Evolutionary conservation across 306 rosid genomes (phyloP).

Genomic region (Quercus suber): DNA sequence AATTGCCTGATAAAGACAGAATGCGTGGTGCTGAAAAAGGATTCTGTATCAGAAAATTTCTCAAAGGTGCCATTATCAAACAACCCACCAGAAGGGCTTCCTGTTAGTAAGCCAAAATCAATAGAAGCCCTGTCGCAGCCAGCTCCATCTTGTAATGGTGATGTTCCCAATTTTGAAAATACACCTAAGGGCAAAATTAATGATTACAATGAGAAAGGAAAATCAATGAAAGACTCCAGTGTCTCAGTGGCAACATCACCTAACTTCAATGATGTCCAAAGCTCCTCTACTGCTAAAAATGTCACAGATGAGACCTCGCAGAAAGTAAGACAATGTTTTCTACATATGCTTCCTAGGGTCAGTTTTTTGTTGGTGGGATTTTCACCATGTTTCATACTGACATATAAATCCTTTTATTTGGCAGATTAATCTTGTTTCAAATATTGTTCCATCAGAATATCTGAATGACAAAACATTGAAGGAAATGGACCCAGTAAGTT

Average conservation of each 20-base stretch:
- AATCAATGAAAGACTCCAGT: slow-evolving; percentile 26
- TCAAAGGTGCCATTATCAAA: slow-evolving; percentile 17
- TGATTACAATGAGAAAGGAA: slow-evolving; percentile 19
- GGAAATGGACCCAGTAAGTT: slow-evolving; percentile 8
- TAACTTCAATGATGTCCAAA: slow-evolving; percentile 22
- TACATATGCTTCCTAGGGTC: background rate
- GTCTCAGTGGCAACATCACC: slow-evolving; percentile 20
- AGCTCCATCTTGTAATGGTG: slow-evolving; percentile 24
- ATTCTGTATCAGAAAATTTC: slow-evolving; percentile 31
- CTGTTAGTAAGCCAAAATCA: slow-evolving; percentile 26
- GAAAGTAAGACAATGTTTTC: slow-evolving; percentile 42
- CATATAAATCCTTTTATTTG: slow-evolving; percentile 13
- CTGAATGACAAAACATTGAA: slow-evolving; percentile 21
- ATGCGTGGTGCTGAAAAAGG: slow-evolving; percentile 22
- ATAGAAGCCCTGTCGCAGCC: slow-evolving; percentile 26
- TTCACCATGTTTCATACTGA: slow-evolving; percentile 17
- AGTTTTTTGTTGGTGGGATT: slow-evolving; percentile 2
- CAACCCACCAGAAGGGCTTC: slow-evolving; percentile 5
- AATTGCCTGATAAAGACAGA: slow-evolving; percentile 17
- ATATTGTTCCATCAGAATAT: slow-evolving; percentile 15
- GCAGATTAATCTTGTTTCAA: slow-evolving; percentile 24
- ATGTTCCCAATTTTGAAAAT: slow-evolving; percentile 19
- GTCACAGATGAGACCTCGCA: slow-evolving; percentile 21
- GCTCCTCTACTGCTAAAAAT: slow-evolving; percentile 20
- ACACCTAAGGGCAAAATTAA: slow-evolving; percentile 17